A percentile compares a stretch with the other conserved stretches of the same genome.
phyloP scores from a whole-genome alignment of 148 eudicot genomes.

The Euryodendron excelsum region DNA sequence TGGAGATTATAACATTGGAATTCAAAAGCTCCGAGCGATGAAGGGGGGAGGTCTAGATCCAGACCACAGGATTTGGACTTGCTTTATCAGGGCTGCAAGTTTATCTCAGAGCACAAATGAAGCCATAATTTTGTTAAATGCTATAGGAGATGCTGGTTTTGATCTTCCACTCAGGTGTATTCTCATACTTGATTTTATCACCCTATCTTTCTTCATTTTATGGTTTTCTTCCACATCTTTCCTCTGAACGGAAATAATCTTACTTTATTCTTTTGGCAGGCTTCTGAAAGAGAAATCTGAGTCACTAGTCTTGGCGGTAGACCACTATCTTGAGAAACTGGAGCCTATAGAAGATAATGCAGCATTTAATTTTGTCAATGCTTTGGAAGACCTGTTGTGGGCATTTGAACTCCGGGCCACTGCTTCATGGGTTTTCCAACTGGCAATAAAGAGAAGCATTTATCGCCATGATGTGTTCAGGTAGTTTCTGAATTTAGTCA shows the following conservation, averaged over 20 bases:
- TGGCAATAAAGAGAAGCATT: conserved; percentile 77
- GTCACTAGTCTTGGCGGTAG: conserved; percentile 52
- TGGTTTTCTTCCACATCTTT: background rate
- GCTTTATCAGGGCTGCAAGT: conserved; percentile 87
- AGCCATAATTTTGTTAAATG: conserved; percentile 61
- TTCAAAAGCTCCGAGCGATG: conserved; percentile 77
- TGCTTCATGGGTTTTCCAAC: conserved; percentile 91
- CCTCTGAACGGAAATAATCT: background rate
- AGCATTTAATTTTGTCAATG: conserved; percentile 92
- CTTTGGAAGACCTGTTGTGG: conserved; percentile 93
- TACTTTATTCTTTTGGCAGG: conserved; percentile 41
- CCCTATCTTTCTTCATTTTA: background rate
- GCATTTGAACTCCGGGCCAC: conserved; percentile 92
- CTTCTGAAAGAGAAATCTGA: conserved; percentile 65
- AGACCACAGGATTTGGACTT: conserved; percentile 94
- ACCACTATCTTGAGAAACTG: conserved; percentile 60
- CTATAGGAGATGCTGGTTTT: conserved; percentile 74
- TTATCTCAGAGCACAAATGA: conserved; percentile 55
- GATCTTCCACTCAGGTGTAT: conserved; percentile 72
- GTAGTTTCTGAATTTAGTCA: conserved; percentile 29
- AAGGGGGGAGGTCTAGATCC: conserved; percentile 74
- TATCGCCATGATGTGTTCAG: conserved; percentile 72
- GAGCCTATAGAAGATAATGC: conserved; percentile 78
- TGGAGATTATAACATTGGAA: conserved; percentile 69
- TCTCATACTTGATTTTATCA: background rate